These are phyloP conservation scores for Mucor saturninus DNA, from an alignment of 371 early-diverging fungal genomes.

Conservation along the genomic window DNA sequence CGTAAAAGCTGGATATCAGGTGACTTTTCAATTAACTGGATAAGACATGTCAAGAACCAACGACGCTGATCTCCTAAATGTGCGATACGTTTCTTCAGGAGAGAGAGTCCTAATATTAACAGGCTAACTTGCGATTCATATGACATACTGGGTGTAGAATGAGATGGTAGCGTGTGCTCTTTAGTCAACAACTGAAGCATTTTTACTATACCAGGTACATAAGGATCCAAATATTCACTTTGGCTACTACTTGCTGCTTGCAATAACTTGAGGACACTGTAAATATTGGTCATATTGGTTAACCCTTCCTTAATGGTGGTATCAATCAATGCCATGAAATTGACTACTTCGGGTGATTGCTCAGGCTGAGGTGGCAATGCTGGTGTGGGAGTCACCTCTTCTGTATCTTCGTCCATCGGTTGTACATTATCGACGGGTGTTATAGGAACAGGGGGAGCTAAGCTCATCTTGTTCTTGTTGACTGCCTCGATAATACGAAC, in stretches of 20 bases:
- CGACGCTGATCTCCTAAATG: slow-evolving; percentile 89
- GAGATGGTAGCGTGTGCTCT: slow-evolving; percentile 64
- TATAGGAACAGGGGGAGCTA: neutral
- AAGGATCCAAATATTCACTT: slow-evolving; percentile 72
- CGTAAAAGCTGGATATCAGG: slow-evolving; percentile 74
- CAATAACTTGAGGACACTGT: slow-evolving; percentile 72
- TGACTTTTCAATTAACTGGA: slow-evolving; percentile 83
- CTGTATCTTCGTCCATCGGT: slow-evolving; percentile 7
- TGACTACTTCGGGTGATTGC: slow-evolving; percentile 55
- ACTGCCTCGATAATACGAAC: slow-evolving; percentile 63
- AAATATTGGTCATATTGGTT: slow-evolving; percentile 70
- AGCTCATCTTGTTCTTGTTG: slow-evolving; percentile 28
- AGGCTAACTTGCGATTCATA: slow-evolving; percentile 66
- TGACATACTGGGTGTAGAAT: slow-evolving; percentile 27
- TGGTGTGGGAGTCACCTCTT: neutral
- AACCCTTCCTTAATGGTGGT: slow-evolving; percentile 68
- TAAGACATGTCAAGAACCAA: slow-evolving; percentile 80
- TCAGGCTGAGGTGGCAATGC: slow-evolving; percentile 13
- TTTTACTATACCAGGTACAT: slow-evolving; percentile 81
- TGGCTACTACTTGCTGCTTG: slow-evolving; percentile 72
- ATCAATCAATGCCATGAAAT: slow-evolving; percentile 67
- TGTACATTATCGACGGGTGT: neutral
- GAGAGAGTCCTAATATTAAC: slow-evolving; percentile 69
- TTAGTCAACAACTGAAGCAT: slow-evolving; percentile 83
- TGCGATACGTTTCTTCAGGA: slow-evolving; percentile 80